Conservation (phyloP, 352 stramenopile species). For the Pythium monospermum region DNA sequence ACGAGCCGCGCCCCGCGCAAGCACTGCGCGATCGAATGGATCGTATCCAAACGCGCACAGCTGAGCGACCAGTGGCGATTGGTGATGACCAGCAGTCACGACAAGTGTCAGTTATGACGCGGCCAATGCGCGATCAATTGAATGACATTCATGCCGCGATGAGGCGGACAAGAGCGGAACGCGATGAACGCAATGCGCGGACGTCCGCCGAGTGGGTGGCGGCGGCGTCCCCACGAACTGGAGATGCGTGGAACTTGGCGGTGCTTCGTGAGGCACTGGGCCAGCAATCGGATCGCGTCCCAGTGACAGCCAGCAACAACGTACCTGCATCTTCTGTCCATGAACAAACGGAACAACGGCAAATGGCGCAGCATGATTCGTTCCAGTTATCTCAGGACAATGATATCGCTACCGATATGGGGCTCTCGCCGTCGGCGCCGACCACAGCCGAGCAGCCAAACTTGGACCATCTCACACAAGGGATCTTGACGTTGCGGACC, state of each 20-base stretch:
- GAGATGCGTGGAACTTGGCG: slow-evolving; percentile 57
- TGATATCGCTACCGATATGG: slow-evolving; percentile 9
- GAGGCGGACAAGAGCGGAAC: no score
- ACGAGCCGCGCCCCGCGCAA: no score
- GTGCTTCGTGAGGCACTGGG: slow-evolving; percentile 48
- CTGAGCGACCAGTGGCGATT: neutral
- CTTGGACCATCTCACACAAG: slow-evolving; percentile 25
- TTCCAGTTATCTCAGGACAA: no score
- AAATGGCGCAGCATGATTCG: slow-evolving; percentile 23
- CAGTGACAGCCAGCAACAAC: slow-evolving; percentile 11
- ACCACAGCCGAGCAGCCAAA: slow-evolving; percentile 10
- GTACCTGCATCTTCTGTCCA: slow-evolving; percentile 2
- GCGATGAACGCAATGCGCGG: neutral
- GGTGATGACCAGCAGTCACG: neutral
- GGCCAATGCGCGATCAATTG: neutral
- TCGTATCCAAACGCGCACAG: no score
- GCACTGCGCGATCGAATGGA: no score
- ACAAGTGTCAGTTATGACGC: no score
- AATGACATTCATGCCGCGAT: no score
- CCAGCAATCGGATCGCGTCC: slow-evolving; percentile 12
- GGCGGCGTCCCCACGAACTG: slow-evolving; percentile 21
- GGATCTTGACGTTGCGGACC: slow-evolving; percentile 26
- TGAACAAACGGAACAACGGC: slow-evolving; percentile 13
- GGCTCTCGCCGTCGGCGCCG: slow-evolving; percentile 2
- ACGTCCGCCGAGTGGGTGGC: neutral